These are phyloP conservation scores for Tothia fuscella DNA, from an alignment of 2,329 filamentous ascomycete genomes.

Conservation along the genomic window DNA sequence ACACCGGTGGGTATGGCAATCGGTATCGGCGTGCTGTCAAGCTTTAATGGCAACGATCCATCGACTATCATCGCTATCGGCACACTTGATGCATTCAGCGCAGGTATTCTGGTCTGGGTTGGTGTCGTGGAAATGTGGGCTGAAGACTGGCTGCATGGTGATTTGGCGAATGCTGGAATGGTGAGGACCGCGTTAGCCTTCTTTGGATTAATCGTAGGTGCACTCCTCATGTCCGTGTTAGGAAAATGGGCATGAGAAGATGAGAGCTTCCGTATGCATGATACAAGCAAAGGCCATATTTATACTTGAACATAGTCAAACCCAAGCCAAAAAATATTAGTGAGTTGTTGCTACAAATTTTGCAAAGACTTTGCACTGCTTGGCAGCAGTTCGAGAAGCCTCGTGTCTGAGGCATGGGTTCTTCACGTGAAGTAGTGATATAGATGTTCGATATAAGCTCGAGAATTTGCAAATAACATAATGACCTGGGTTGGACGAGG, in stretches of 20 bases:
- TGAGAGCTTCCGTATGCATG: too few relatives aligned
- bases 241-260: constrained; percentile 57
- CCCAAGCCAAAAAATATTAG: too few relatives aligned
- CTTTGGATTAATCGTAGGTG: constrained; percentile 45
- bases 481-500: too few relatives aligned
- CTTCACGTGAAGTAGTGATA: too few relatives aligned
- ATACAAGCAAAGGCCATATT: too few relatives aligned
- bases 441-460: too few relatives aligned
- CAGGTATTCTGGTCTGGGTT: constrained; percentile 70
- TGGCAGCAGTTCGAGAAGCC: too few relatives aligned
- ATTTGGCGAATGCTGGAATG: constrained; percentile 38
- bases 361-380: too few relatives aligned
- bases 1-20: constrained; percentile 74
- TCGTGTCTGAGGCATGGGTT: too few relatives aligned
- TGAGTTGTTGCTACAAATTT: too few relatives aligned
- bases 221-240: constrained; percentile 59
- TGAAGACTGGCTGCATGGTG: constrained; percentile 52
- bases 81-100: constrained; percentile 60
- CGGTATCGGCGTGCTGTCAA: constrained; percentile 56
- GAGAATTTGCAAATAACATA: too few relatives aligned
- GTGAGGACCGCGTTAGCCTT: constrained; percentile 39
- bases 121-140: constrained; percentile 72
- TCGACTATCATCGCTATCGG: constrained; percentile 59
- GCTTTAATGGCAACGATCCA: constrained; percentile 62
- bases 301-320: too few relatives aligned